These are phyloP conservation scores for Pleurotus djamor DNA, from an alignment of 768 basidiomycete genomes.

Conservation along the genomic window DNA sequence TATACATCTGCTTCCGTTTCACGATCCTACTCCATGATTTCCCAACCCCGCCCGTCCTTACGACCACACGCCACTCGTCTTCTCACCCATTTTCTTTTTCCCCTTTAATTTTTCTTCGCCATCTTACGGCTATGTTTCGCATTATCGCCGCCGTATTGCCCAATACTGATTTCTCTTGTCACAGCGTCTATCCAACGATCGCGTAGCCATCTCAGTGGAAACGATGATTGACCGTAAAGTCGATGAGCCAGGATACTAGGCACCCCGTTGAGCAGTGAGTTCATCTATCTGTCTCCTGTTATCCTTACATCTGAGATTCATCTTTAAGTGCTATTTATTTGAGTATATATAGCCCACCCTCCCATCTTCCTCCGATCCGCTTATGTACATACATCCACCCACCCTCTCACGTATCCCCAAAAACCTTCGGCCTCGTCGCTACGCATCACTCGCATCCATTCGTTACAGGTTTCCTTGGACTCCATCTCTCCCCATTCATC, in stretches of 20 bases:
- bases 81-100: not conserved
- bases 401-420: not conserved
- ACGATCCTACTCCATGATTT: not conserved
- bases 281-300: too few relatives aligned
- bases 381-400: not conserved
- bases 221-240: conserved; percentile 7
- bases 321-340: not conserved
- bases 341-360: not conserved
- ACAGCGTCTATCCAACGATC: conserved; percentile 3
- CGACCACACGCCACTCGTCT: not conserved
- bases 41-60: not conserved
- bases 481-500: not conserved
- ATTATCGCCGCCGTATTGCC: not conserved
- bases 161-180: not conserved
- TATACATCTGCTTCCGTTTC: not conserved
- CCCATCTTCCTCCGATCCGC: not conserved
- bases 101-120: not conserved
- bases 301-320: not conserved
- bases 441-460: not conserved
- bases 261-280: not conserved
- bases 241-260: conserved; percentile 2
- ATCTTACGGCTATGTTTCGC: not conserved
- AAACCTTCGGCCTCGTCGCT: not conserved
- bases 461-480: not conserved
- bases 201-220: conserved; percentile 6